phyloP scores from a whole-genome alignment of 1,139 yeast species.

The Geotrichum europaeum region DNA sequence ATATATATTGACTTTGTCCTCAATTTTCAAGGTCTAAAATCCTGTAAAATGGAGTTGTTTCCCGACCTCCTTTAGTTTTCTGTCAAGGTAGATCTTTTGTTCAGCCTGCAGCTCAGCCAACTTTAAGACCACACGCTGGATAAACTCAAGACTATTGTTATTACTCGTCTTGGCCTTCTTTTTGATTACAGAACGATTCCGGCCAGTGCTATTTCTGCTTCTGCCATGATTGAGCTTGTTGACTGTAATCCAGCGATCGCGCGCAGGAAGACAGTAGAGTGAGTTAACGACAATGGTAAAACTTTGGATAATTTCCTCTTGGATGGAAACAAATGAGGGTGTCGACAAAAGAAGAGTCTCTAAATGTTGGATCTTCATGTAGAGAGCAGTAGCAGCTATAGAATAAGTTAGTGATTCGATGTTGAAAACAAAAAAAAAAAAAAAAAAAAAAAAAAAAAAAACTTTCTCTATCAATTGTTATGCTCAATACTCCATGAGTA shows the following conservation, averaged over 20 bases:
- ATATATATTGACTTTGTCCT: neutral
- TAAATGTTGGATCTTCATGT: constrained; percentile 23
- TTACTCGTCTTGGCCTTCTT: constrained; percentile 5
- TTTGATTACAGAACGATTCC: neutral
- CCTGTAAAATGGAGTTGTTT: neutral
- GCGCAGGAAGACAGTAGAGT: constrained; percentile 25
- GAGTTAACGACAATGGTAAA: constrained; percentile 30
- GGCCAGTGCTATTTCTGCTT: neutral
- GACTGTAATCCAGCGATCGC: constrained; percentile 30
- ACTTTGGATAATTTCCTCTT: constrained; percentile 17
- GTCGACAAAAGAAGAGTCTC: constrained; percentile 12
- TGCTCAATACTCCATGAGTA: constrained; percentile 34
- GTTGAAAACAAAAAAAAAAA: neutral
- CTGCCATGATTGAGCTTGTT: constrained; percentile 9
- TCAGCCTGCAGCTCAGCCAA: constrained; percentile 8
- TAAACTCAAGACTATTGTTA: neutral
- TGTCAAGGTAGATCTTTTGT: neutral
- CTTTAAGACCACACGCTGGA: constrained; percentile 6
- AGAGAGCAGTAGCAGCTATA: constrained; percentile 24
- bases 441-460: constrained; percentile 11
- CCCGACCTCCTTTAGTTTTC: neutral
- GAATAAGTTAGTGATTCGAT: constrained; percentile 12
- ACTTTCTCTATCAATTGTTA: constrained; percentile 31
- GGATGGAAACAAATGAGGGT: constrained; percentile 6
- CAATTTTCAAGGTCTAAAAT: neutral